phyloP scores from a whole-genome alignment of 148 eudicot genomes.

The Vaccinium darrowii region DNA sequence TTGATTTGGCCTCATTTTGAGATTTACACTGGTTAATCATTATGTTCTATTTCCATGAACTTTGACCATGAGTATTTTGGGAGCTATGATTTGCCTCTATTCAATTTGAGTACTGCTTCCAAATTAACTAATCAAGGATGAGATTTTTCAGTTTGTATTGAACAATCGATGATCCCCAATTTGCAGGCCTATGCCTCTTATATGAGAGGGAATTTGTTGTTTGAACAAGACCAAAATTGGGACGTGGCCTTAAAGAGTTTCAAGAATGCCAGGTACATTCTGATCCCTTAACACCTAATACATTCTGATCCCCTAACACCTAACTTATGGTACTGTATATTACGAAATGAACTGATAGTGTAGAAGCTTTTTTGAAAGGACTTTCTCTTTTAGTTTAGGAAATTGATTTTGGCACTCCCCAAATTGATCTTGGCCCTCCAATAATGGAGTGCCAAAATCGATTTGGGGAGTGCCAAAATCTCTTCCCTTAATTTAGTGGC shows the following conservation, averaged over 20 bases:
- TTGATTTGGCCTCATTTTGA: background rate
- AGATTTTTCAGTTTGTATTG: conserved; percentile 1
- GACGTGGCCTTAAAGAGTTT: conserved; percentile 80
- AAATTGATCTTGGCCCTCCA: no score
- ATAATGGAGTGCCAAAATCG: no score
- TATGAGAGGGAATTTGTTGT: conserved; percentile 81
- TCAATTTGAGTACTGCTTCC: background rate
- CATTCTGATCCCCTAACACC: background rate
- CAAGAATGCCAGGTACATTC: conserved; percentile 83
- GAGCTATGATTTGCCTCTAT: background rate
- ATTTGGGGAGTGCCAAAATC: background rate
- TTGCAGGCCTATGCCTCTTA: conserved; percentile 91
- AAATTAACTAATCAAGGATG: background rate
- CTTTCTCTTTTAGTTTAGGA: no score
- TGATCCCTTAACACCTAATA: conserved; percentile 9
- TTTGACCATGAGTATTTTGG: background rate
- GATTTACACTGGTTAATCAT: background rate
- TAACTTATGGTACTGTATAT: background rate
- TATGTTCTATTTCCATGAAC: background rate
- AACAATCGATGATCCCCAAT: conserved; percentile 13
- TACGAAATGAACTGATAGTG: background rate
- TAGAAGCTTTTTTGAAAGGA: background rate
- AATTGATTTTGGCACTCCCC: no score
- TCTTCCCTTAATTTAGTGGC: background rate
- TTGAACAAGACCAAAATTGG: conserved; percentile 94